phyloP scores from a whole-genome alignment of 805 yeast species.

The Barnettozyma sucrosica region DNA sequence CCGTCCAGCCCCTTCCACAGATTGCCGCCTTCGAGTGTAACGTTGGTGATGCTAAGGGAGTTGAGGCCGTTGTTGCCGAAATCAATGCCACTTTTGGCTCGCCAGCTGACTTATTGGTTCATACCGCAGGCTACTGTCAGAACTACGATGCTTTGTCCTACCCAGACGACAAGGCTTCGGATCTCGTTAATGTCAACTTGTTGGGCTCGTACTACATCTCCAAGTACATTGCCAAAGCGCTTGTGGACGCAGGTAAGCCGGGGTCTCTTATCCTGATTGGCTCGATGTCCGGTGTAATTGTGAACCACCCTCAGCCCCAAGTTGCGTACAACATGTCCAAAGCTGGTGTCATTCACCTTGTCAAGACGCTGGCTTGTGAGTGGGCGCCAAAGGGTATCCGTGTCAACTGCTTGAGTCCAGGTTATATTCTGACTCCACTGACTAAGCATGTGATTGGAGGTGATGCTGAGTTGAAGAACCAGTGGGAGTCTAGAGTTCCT shows the following conservation, averaged over 20 bases:
- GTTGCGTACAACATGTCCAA: constrained; percentile 79
- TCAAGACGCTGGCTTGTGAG: constrained; percentile 69
- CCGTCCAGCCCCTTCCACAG: constrained; percentile 27
- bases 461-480: constrained; percentile 53
- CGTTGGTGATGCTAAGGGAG: constrained; percentile 58
- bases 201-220: constrained; percentile 71
- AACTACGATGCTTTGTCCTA: constrained; percentile 74
- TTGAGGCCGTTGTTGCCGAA: constrained; percentile 47
- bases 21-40: constrained; percentile 68
- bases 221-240: constrained; percentile 66
- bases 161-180: constrained; percentile 65
- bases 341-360: constrained; percentile 82
- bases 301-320: constrained; percentile 76
- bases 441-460: constrained; percentile 65
- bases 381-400: constrained; percentile 76
- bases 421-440: constrained; percentile 74
- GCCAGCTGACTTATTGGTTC: constrained; percentile 59
- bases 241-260: constrained; percentile 45
- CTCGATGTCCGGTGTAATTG: constrained; percentile 76
- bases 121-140: constrained; percentile 84
- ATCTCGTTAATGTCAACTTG: constrained; percentile 63
- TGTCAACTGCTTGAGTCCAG: constrained; percentile 75
- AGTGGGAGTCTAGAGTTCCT: constrained; percentile 71
- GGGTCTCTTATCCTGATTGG: constrained; percentile 67
- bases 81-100: constrained; percentile 54